Evolutionary conservation across 148 eudicot genomes (phyloP).

Genomic region (Nyssa sinensis): DNA sequence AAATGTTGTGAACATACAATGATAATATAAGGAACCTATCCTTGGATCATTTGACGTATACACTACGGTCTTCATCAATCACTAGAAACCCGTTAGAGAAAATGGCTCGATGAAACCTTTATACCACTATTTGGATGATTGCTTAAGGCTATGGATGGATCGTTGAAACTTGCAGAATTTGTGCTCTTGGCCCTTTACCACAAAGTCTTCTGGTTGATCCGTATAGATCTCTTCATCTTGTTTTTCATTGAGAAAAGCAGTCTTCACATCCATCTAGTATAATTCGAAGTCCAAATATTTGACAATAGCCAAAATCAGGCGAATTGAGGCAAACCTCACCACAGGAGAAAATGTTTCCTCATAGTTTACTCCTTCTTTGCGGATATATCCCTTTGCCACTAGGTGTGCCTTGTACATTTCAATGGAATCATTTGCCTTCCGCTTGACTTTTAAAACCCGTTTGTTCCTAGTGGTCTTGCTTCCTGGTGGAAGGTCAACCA

Average conservation of each 20-base stretch:
- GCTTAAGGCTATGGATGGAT: slow-evolving; percentile 9
- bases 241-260: slow-evolving; percentile 3
- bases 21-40: neutral
- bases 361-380: too few relatives aligned
- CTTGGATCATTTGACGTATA: neutral
- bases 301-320: neutral
- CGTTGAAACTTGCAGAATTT: neutral
- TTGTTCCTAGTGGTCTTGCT: neutral
- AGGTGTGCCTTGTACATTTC: neutral
- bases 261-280: slow-evolving; percentile 6
- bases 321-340: slow-evolving; percentile 2
- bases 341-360: slow-evolving; percentile 5
- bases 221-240: too few relatives aligned
- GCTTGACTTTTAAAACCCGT: slow-evolving; percentile 2
- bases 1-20: neutral
- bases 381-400: too few relatives aligned
- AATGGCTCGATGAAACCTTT: neutral
- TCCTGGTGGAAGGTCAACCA: slow-evolving; percentile 4
- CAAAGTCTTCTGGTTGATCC: too few relatives aligned
- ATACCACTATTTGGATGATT: neutral
- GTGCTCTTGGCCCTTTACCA: neutral
- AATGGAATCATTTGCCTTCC: neutral
- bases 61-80: neutral
- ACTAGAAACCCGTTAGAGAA: neutral
- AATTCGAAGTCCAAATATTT: neutral